Conservation (phyloP, 2,329 filamentous ascomycete genomes). For the Verticillium longisporum region DNA sequence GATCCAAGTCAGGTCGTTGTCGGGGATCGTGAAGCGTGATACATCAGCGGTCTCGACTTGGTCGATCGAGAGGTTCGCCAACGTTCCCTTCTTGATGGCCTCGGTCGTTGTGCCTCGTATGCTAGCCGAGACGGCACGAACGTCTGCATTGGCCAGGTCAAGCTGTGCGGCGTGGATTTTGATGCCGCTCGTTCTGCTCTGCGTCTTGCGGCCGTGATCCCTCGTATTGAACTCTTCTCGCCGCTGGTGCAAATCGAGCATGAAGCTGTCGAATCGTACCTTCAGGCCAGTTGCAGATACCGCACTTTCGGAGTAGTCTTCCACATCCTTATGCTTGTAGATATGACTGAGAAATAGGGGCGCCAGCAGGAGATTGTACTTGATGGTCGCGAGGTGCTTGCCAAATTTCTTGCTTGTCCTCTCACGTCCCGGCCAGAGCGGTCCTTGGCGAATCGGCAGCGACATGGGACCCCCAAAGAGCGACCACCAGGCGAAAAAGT, state of each 20-base stretch:
- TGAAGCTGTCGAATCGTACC: conserved; percentile 91
- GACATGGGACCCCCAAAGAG: conserved; percentile 94
- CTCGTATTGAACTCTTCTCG: conserved; percentile 85
- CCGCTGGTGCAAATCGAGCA: conserved; percentile 91
- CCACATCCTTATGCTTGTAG: conserved; percentile 95
- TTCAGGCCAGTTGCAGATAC: conserved; percentile 96
- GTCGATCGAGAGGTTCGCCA: conserved; percentile 44
- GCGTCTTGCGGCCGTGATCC: conserved; percentile 67
- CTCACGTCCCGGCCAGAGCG: conserved; percentile 83
- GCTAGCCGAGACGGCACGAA: conserved; percentile 86
- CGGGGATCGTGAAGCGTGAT: conserved; percentile 89
- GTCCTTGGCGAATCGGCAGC: conserved; percentile 85
- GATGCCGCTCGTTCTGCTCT: conserved; percentile 83
- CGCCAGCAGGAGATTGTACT: conserved; percentile 89
- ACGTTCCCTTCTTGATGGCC: conserved; percentile 58
- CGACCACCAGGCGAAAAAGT: conserved; percentile 98
- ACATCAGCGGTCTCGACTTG: conserved; percentile 59
- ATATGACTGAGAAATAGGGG: conserved; percentile 94
- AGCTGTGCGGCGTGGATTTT: conserved; percentile 92
- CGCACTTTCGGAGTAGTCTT: conserved; percentile 68
- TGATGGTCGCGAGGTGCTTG: conserved; percentile 93
- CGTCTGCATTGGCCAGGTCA: conserved; percentile 84
- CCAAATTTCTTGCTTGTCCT: conserved; percentile 99
- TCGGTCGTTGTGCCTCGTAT: conserved; percentile 76
- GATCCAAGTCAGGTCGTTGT: conserved; percentile 93